phyloP scores from a whole-genome alignment of 371 early-diverging fungal species.

The Lichtheimia hyalospora region DNA sequence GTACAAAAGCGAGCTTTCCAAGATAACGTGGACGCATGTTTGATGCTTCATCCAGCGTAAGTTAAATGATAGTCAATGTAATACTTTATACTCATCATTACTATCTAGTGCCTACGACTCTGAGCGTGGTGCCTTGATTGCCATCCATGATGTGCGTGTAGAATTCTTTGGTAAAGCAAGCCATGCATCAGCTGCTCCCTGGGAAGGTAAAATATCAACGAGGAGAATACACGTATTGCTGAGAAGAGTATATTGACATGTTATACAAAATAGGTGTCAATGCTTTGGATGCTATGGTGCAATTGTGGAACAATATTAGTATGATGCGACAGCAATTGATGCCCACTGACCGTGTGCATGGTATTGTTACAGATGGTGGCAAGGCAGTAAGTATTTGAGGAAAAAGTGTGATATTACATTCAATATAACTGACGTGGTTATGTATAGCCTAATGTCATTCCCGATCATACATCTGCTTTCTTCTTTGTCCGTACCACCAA shows the following conservation, averaged over 20 bases:
- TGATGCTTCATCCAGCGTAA: constrained; percentile 77
- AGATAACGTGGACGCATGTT: constrained; percentile 54
- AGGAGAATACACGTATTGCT: neutral
- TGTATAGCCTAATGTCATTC: constrained; percentile 55
- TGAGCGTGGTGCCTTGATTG: constrained; percentile 29
- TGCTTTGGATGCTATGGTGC: constrained; percentile 66
- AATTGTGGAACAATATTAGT: constrained; percentile 55
- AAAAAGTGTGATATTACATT: neutral
- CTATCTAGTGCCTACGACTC: constrained; percentile 14
- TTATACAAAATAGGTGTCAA: constrained; percentile 38
- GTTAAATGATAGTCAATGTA: neutral
- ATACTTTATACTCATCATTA: neutral
- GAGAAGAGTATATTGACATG: too few species aligned
- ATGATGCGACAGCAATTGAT: constrained; percentile 68
- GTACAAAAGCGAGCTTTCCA: constrained; percentile 62
- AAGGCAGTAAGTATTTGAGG: constrained; percentile 73
- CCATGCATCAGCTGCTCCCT: constrained; percentile 63
- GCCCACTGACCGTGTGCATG: constrained; percentile 63
- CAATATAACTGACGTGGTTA: neutral
- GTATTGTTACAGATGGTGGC: constrained; percentile 58
- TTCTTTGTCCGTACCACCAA: constrained; percentile 63
- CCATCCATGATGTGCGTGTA: constrained; percentile 38
- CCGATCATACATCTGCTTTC: constrained; percentile 61
- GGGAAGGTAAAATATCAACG: constrained; percentile 52
- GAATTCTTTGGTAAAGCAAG: constrained; percentile 60